A percentile compares a stretch with the other conserved stretches of the same genome.
phyloP scores from a whole-genome alignment of 768 basidiomycete genomes.

The Tephrocybe sp. region DNA sequence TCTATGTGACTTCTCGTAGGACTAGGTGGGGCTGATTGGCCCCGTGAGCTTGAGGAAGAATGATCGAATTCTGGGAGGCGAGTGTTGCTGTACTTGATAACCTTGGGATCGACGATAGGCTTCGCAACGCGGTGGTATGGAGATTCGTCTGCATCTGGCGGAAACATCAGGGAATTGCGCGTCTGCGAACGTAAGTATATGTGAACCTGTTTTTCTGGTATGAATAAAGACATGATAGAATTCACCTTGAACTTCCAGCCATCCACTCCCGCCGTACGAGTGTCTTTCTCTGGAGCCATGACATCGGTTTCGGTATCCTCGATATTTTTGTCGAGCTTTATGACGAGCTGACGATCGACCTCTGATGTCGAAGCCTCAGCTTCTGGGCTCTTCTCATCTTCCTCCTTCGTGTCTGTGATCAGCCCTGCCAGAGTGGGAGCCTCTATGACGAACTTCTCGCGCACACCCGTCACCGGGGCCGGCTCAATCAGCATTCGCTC shows the following conservation, averaged over 20 bases:
- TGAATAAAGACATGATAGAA: conserved; percentile 2
- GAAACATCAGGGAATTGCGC: conserved; percentile 94
- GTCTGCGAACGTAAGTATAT: too few species aligned
- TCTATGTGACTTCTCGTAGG: conserved; percentile 89
- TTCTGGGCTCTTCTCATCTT: conserved; percentile 23
- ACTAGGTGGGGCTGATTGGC: conserved; percentile 70
- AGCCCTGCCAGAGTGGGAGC: conserved; percentile 55
- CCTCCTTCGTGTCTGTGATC: conserved; percentile 37
- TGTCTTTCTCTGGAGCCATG: conserved; percentile 80
- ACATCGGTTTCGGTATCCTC: conserved; percentile 54
- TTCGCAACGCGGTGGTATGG: conserved; percentile 60
- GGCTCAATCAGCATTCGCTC: conserved; percentile 75
- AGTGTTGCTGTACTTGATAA: conserved; percentile 80
- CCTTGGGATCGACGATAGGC: conserved; percentile 43
- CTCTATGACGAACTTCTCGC: conserved; percentile 68
- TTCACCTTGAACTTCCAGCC: conserved; percentile 81
- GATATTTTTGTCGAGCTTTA: conserved; percentile 26
- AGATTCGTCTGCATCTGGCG: conserved; percentile 86
- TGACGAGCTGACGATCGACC: conserved; percentile 16
- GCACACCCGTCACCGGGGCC: conserved; percentile 58
- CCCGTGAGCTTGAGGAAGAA: conserved; percentile 35
- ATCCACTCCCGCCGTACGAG: conserved; percentile 69
- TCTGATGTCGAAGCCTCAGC: conserved; percentile 17
- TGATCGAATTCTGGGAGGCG: conserved; percentile 76
- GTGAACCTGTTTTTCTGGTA: conserved; percentile 3